Percentiles rank a stretch among this genome's conserved stretches.
Conservation (phyloP, 805 yeast species). For the Nakazawaea pomicola region DNA sequence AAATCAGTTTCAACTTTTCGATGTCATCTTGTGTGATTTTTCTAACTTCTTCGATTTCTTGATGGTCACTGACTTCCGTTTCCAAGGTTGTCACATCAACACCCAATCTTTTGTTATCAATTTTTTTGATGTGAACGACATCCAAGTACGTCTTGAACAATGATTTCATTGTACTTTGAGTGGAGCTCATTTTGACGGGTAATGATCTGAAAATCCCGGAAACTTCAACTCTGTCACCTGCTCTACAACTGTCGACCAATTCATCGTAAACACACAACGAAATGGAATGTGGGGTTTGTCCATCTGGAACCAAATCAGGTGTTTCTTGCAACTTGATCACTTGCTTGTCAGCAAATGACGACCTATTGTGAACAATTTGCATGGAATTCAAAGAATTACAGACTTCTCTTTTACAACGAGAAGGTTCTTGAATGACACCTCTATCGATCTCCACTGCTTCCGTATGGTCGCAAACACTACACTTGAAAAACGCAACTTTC, state of each 20-base stretch:
- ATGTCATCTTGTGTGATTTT: conserved; percentile 67
- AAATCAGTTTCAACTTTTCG: conserved; percentile 51
- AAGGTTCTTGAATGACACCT: conserved; percentile 91
- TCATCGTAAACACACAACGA: conserved; percentile 94
- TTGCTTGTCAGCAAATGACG: conserved; percentile 92
- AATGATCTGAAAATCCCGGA: conserved; percentile 92
- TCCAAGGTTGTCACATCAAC: conserved; percentile 71
- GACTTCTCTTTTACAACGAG: conserved; percentile 82
- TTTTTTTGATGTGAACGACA: conserved; percentile 86
- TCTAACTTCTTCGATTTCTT: conserved; percentile 74
- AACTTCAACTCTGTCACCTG: conserved; percentile 95
- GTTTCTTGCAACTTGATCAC: conserved; percentile 92
- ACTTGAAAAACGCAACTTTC: conserved; percentile 95
- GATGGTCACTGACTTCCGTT: conserved; percentile 51
- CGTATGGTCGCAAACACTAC: conserved; percentile 92
- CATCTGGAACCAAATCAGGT: conserved; percentile 94
- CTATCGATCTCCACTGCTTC: conserved; percentile 89
- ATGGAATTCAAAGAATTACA: conserved; percentile 83
- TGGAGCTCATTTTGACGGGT: conserved; percentile 84
- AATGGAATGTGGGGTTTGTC: conserved; percentile 97
- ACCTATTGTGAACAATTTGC: conserved; percentile 87
- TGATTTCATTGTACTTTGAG: conserved; percentile 77
- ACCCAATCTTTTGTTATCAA: conserved; percentile 76
- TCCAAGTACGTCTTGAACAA: conserved; percentile 91
- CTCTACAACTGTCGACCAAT: conserved; percentile 87